A percentile compares a stretch with the other conserved stretches of the same genome.
Conservation (phyloP, 495 filamentous ascomycete species). For the Letharia lupina region DNA sequence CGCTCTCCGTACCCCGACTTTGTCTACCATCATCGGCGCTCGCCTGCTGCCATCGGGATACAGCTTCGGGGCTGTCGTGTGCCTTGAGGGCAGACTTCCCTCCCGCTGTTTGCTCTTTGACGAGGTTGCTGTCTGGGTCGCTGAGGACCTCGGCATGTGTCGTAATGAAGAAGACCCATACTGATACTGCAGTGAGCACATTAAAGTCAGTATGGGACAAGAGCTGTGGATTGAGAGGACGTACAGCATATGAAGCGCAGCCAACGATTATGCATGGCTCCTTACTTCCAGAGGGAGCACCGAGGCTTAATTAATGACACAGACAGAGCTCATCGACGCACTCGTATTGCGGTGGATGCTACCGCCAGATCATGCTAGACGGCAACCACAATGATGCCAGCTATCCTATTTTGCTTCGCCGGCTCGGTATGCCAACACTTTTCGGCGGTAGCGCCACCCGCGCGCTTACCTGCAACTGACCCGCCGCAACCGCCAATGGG, state of each 20-base stretch:
- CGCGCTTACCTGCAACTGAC: background rate
- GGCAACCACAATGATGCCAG: slow-evolving; percentile 9
- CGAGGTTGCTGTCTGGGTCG: background rate
- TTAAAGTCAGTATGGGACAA: slow-evolving; percentile 4
- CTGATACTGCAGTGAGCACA: slow-evolving; percentile 3
- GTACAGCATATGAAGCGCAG: slow-evolving; percentile 12
- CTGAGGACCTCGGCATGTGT: slow-evolving; percentile 9
- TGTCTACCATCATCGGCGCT: slow-evolving; percentile 11
- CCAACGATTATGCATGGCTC: slow-evolving; percentile 15
- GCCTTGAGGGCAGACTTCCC: slow-evolving; percentile 5
- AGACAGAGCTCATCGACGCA: slow-evolving; percentile 1
- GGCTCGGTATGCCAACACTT: background rate
- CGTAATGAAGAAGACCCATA: slow-evolving; percentile 16
- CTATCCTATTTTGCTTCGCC: slow-evolving; percentile 12
- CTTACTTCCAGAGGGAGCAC: background rate
- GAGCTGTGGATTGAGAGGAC: slow-evolving; percentile 1
- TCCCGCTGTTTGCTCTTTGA: slow-evolving; percentile 12
- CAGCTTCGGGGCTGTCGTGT: slow-evolving; percentile 9
- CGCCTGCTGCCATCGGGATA: slow-evolving; percentile 14
- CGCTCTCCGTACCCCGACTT: slow-evolving; percentile 10
- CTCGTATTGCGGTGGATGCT: background rate
- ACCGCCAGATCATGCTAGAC: slow-evolving; percentile 17
- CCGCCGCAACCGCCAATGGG: too few species aligned
- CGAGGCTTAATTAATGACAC: background rate
- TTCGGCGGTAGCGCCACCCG: background rate